Base-by-base conservation (phyloP, 257 asterid species). In the Solanum ossicruentum region DNA sequence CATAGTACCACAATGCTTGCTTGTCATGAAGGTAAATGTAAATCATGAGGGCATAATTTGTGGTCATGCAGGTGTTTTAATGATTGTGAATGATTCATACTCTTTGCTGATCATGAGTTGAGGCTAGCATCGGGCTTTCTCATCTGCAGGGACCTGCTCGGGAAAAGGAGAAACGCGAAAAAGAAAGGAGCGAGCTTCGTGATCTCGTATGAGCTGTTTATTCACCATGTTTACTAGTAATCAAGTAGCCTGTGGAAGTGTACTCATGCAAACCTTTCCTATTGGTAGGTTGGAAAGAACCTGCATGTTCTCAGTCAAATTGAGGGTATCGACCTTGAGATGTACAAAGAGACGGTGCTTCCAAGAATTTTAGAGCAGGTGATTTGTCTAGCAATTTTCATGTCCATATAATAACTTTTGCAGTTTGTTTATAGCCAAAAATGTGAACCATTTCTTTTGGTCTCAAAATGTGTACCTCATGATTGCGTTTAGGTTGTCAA, bases 361-460 rank as follows among this genome's bases (percentile, higher is more conserved):
- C 98, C 99, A 82, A 93, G 98, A 89, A 93, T 97, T 83, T 91
- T 93, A 90, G 99, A 97, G 94, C 99, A 97, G 94, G 99, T 95
- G 83, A 88, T 84, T 77, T 52, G 17, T 77, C 61, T 47, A 21
- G 81, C 45, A 12, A 26, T 66, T 43, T 43, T 43, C 36, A 10
- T 80, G 84, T 81, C 45, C 86, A 87, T 86, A 77, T 73, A 20
- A 21, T 73, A 47, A 73, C 43, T 73, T 47, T 23, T 4, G 39
- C n/a, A 3, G 41, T 47, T 73, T 47, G 58, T 47, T 47, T 47
- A 73, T 11, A 73, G 21, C n/a, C 82, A 77, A 51, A 47, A 47
- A 77, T 77, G 16, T 51, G 17, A 77, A 77, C 82, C 61, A 75
- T 77, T 77, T 51, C 41, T 51, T 26, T 23, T 52, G 39, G 45